phyloP scores from a whole-genome alignment of 352 stramenopile species.

The Thraustotheca clavata region DNA sequence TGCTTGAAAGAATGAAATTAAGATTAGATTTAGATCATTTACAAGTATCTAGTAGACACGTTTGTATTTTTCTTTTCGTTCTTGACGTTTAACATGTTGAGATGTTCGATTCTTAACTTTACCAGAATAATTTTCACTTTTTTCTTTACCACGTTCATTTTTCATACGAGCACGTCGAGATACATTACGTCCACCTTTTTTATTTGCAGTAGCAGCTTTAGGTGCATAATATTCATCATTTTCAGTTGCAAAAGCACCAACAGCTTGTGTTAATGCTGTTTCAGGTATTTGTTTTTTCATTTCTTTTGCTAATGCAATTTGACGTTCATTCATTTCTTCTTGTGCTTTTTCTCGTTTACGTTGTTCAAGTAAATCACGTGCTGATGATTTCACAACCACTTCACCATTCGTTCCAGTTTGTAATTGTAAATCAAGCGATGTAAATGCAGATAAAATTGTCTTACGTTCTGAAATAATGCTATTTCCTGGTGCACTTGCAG shows the following conservation, averaged over 20 bases:
- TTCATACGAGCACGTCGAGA: conserved; percentile 1
- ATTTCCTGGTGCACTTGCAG: background rate
- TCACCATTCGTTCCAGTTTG: conserved; percentile 15
- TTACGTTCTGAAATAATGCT: conserved; percentile 17
- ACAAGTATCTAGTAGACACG: conserved; percentile 14
- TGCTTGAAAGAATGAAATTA: background rate
- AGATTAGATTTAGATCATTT: background rate
- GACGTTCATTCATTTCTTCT: conserved; percentile 7
- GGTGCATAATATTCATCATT: conserved; percentile 12
- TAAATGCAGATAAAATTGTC: conserved; percentile 19
- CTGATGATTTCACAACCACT: conserved; percentile 17
- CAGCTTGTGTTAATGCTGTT: conserved; percentile 11
- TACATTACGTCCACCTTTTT: conserved; percentile 8
- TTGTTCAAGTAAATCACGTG: conserved; percentile 11
- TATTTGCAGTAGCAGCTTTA: background rate
- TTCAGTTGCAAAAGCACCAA: conserved; percentile 15
- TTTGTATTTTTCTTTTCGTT: conserved; percentile 23
- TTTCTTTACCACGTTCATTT: conserved; percentile 13
- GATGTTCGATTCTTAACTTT: conserved; percentile 15
- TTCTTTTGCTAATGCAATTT: conserved; percentile 5
- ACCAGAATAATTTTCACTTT: conserved; percentile 21
- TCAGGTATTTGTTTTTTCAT: background rate
- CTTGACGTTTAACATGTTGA: conserved; percentile 9
- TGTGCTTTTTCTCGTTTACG: conserved; percentile 18
- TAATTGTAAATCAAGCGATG: conserved; percentile 12